Evolutionary conservation across 2,329 filamentous ascomycete genomes (phyloP), one percentile per base, ranked within the genome.

Genomic region (Ceratocystis lukuohia): DNA sequence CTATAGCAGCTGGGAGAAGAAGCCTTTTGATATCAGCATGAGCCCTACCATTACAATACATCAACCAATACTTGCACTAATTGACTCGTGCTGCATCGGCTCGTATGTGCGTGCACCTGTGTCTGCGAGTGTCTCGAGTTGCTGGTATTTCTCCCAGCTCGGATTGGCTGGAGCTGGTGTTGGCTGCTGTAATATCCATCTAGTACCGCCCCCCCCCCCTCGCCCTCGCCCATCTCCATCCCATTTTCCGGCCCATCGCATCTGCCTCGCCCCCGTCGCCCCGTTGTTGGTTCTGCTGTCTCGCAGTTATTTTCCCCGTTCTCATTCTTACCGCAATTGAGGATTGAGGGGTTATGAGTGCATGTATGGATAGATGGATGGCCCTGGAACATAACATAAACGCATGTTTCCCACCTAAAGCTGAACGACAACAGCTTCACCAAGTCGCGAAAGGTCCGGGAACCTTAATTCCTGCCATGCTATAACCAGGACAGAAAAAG

Each of bases 401-500:
- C 22, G 20, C 48, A 53, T 25, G 12, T 53, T 53, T 28, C 48
- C 15, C 48, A 12, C 48, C 25, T 10, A n/a, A 17, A 59, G 28
- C 53, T 59, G 15, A 30, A 20, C 25, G 15, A n/a, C 30, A n/a
- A 20, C 20, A 59, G 28, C 56, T 59, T 59, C 28, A 37, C 33
- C 56, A 57, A 37, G 30, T 30, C 28, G 56, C 56, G 7, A 37
- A 37, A 59, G 28, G 28, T 20, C 56, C 56, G 56, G 56, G 56
- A 64, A 45, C 44, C 44, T 50, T 50, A 48, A 64, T 46, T 64
- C 22, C 62, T 28, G 25, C 44, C 44, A 30, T 45, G 7, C 45
- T 48, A 50, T 50, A 48, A 25, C 62, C 15, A 64, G 17, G 30
- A n/a, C 5, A 41, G 30, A 25, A 15, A 4, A 64, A 8, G 30